Percentiles rank a stretch among this genome's conserved stretches.
These are phyloP conservation scores for Phytopythium cucurbitacearum DNA, from an alignment of 352 stramenopile genomes.

Conservation along the genomic window DNA sequence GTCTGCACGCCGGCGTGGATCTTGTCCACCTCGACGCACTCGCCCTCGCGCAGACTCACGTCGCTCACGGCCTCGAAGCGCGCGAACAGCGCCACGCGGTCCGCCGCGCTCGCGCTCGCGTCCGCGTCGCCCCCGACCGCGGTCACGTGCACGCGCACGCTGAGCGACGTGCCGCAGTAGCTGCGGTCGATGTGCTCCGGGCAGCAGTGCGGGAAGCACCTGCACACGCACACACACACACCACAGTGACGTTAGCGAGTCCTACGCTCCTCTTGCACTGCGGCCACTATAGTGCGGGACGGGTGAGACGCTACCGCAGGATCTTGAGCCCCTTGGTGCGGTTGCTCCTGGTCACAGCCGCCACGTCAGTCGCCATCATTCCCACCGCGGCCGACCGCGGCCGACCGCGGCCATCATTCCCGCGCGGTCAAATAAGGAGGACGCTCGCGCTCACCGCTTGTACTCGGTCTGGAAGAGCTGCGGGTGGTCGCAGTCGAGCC, in stretches of 20 bases:
- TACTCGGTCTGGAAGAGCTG: constrained; percentile 65
- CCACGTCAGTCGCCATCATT: neutral
- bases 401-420: neutral
- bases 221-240: neutral
- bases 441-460: constrained; percentile 34
- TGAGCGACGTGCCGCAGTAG: constrained; percentile 62
- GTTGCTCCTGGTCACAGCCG: constrained; percentile 34
- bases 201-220: constrained; percentile 69
- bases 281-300: too few relatives aligned
- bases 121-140: neutral
- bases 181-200: constrained; percentile 65
- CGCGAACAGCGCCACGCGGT: constrained; percentile 23
- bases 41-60: constrained; percentile 30
- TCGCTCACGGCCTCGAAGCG: constrained; percentile 35
- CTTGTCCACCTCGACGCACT: constrained; percentile 37
- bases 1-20: constrained; percentile 35
- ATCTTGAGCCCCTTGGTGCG: constrained; percentile 75
- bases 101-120: constrained; percentile 1
- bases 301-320: constrained; percentile 19
- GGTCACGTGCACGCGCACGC: constrained; percentile 31
- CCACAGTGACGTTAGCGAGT: neutral
- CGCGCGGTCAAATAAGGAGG: neutral
- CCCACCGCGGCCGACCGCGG: neutral
- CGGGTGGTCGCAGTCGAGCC: constrained; percentile 56
- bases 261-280: too few relatives aligned